Percentiles rank a stretch among this genome's conserved stretches.
phyloP scores from a whole-genome alignment of 2,329 filamentous ascomycete genomes.

The Diplodia corticola region DNA sequence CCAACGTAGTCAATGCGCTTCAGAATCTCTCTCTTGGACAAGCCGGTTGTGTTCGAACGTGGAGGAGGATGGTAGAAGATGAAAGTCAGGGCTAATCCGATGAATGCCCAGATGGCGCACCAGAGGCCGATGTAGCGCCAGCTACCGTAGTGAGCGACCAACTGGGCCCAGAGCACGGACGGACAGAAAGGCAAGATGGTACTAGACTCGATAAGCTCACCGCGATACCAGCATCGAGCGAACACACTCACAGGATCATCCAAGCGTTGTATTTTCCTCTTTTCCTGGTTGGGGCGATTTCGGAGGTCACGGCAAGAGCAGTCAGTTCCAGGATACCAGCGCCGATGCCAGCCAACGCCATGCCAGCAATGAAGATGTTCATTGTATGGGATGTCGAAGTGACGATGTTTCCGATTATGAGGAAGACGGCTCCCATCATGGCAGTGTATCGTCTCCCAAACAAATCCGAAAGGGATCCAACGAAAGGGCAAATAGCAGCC shows the following conservation, averaged over 20 bases:
- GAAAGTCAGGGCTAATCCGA: conserved; percentile 33
- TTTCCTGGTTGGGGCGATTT: conserved; percentile 18
- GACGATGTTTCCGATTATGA: conserved; percentile 24
- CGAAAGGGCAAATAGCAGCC: conserved; percentile 35
- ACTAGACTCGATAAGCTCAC: not conserved
- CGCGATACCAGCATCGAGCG: not conserved
- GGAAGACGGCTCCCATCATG: conserved; percentile 33
- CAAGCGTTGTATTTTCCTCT: conserved; percentile 20
- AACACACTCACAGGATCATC: conserved; percentile 11
- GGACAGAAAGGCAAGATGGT: conserved; percentile 40
- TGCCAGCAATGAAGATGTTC: conserved; percentile 37
- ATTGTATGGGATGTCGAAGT: conserved; percentile 34
- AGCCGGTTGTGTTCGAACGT: conserved; percentile 36
- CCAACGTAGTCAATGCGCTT: conserved; percentile 37
- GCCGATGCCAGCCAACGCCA: conserved; percentile 38
- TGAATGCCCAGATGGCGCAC: conserved; percentile 30
- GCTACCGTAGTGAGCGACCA: conserved; percentile 32
- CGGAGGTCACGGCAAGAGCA: conserved; percentile 32
- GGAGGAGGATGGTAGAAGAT: conserved; percentile 34
- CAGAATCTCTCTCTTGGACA: conserved; percentile 34
- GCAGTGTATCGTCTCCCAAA: conserved; percentile 40
- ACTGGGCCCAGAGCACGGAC: conserved; percentile 34
- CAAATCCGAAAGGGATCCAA: conserved; percentile 39
- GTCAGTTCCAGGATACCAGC: conserved; percentile 39
- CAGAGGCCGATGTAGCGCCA: conserved; percentile 40